Evolutionary conservation across 78 protist species (phyloP).

Genomic region (Bodo saltans): DNA sequence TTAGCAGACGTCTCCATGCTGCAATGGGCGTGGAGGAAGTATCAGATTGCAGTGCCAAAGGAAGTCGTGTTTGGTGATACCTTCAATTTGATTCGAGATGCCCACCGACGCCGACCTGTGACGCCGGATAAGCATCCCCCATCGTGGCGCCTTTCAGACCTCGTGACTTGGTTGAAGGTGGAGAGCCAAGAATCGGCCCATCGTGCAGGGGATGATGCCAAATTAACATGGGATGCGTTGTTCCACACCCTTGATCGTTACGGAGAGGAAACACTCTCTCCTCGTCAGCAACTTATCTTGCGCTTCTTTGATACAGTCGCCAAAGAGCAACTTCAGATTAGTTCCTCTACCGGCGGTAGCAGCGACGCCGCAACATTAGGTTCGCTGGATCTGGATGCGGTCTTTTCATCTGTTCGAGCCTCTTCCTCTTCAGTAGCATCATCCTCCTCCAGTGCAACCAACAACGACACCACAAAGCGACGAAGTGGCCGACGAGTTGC

Average conservation of each 20-base stretch:
- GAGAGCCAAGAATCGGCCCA: not conserved
- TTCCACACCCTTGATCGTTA: not conserved
- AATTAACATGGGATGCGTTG: not conserved
- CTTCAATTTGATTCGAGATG: not conserved
- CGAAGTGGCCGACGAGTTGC: too few species aligned
- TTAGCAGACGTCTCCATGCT: not conserved
- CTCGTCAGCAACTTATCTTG: not conserved
- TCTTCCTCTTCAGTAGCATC: too few species aligned
- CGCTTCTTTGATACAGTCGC: not conserved
- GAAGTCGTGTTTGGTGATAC: not conserved
- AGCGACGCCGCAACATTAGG: too few species aligned
- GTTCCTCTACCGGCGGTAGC: too few species aligned
- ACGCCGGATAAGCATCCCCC: not conserved
- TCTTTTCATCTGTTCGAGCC: too few species aligned
- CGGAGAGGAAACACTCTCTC: not conserved
- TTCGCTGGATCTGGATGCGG: too few species aligned
- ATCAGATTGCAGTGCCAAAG: not conserved
- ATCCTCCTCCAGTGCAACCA: too few species aligned
- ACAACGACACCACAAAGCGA: too few species aligned
- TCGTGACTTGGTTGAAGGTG: not conserved
- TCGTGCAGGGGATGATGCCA: not conserved
- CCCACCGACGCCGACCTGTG: not conserved
- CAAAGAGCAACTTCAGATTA: too few species aligned
- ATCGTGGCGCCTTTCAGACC: not conserved
- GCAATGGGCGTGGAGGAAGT: not conserved